Percentiles rank a stretch among this genome's conserved stretches.
These are phyloP conservation scores for Torulaspora maleeae DNA, from an alignment of 805 yeast genomes.

Conservation along the genomic window DNA sequence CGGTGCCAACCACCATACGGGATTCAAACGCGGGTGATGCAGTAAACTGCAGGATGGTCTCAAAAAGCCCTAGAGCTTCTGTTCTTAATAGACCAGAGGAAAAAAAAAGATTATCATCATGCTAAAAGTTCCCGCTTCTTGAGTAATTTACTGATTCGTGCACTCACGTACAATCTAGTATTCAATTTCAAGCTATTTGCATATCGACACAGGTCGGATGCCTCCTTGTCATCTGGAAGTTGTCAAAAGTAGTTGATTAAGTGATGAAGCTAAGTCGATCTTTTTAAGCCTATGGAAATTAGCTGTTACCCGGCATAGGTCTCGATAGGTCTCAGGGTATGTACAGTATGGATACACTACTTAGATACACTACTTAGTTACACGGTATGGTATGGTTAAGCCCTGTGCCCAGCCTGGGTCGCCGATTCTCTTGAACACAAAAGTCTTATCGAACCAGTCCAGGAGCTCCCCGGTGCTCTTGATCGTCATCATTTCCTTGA, in stretches of 20 bases:
- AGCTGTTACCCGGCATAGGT: background rate
- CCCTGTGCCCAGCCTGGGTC: constrained; percentile 65
- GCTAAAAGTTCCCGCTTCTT: constrained; percentile 2
- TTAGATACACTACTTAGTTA: background rate
- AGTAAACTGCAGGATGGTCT: constrained; percentile 19
- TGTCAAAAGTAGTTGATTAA: background rate
- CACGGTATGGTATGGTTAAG: constrained; percentile 43
- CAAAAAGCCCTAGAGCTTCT: constrained; percentile 20
- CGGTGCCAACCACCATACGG: constrained; percentile 10
- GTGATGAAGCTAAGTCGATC: background rate
- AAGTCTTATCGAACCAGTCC: constrained; percentile 76
- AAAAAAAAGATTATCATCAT: constrained; percentile 30
- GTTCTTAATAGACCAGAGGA: constrained; percentile 25
- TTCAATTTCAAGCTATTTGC: background rate
- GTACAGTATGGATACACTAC: too few relatives aligned
- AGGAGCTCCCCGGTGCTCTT: constrained; percentile 57
- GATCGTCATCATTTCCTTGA: constrained; percentile 61
- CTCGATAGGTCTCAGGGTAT: background rate
- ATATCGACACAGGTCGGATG: too few relatives aligned
- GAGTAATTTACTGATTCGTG: constrained; percentile 2
- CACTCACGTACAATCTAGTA: constrained; percentile 6
- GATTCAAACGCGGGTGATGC: constrained; percentile 9
- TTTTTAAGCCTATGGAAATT: background rate
- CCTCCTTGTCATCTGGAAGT: too few relatives aligned
- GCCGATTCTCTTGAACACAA: constrained; percentile 59